These are phyloP conservation scores for Boletus barrowsii DNA, from an alignment of 768 basidiomycete species.

Conservation along the genomic window DNA sequence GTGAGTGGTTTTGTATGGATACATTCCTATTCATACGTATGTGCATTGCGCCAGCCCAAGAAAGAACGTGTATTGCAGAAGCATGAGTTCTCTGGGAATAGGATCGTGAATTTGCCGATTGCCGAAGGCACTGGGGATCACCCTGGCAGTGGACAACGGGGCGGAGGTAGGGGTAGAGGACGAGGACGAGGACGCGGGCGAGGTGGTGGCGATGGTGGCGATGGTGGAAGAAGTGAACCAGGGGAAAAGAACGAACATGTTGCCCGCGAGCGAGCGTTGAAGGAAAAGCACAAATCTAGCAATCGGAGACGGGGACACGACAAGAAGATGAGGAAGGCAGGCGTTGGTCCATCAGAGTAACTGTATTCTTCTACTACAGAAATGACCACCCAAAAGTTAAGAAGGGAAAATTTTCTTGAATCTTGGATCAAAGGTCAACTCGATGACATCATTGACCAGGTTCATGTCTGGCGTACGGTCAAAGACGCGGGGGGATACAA, in stretches of 20 bases:
- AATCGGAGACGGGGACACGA: slow-evolving; percentile 83
- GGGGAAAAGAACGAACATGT: slow-evolving; percentile 38
- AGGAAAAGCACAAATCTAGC: slow-evolving; percentile 79
- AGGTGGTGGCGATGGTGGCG: slow-evolving; percentile 38
- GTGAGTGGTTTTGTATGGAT: slow-evolving; percentile 44
- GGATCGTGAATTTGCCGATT: slow-evolving; percentile 12
- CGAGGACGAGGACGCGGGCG: slow-evolving; percentile 43
- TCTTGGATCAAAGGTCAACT: slow-evolving; percentile 57
- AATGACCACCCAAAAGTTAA: neutral
- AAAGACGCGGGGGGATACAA: neutral
- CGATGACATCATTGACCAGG: slow-evolving; percentile 59
- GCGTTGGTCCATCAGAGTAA: slow-evolving; percentile 35
- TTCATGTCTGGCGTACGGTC: slow-evolving; percentile 45
- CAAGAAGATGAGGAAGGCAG: slow-evolving; percentile 78
- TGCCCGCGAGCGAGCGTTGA: slow-evolving; percentile 62
- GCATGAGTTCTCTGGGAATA: slow-evolving; percentile 75
- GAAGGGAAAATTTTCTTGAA: slow-evolving; percentile 50
- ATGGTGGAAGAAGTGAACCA: slow-evolving; percentile 31
- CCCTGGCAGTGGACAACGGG: slow-evolving; percentile 14
- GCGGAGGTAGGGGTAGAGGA: slow-evolving; percentile 24
- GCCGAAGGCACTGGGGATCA: neutral
- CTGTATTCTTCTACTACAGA: neutral
- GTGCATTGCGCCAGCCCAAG: slow-evolving; percentile 47
- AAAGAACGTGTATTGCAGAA: slow-evolving; percentile 73
- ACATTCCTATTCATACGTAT: slow-evolving; percentile 7